These are phyloP conservation scores for Fusarium incarnatum DNA, from an alignment of 2,329 filamentous ascomycete genomes.

Conservation along the genomic window DNA sequence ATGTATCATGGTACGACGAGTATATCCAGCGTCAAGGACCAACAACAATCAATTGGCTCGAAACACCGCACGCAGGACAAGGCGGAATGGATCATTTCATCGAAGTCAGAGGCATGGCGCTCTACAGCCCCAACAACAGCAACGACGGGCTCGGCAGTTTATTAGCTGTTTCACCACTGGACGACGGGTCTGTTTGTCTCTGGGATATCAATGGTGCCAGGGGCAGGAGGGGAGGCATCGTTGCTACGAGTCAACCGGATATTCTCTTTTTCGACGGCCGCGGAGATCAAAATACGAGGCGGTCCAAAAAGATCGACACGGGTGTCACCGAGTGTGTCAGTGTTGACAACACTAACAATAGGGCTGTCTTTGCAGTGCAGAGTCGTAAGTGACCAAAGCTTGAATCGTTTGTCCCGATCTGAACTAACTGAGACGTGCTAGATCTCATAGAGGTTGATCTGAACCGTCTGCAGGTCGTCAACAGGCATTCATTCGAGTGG, in stretches of 20 bases:
- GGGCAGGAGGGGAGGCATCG: conserved; percentile 68
- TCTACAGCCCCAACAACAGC: conserved; percentile 68
- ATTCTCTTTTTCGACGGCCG: conserved; percentile 71
- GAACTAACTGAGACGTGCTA: conserved; percentile 26
- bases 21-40: conserved; percentile 85
- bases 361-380: conserved; percentile 84
- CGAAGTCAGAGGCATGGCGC: conserved; percentile 79
- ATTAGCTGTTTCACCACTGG: conserved; percentile 79
- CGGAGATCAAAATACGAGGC: conserved; percentile 57
- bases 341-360: conserved; percentile 74
- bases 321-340: conserved; percentile 85
- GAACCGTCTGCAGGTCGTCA: conserved; percentile 75
- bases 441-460: conserved; percentile 86
- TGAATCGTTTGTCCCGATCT: not conserved
- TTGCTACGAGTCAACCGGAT: conserved; percentile 73
- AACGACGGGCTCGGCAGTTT: conserved; percentile 58
- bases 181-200: conserved; percentile 87
- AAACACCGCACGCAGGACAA: conserved; percentile 65
- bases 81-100: conserved; percentile 59
- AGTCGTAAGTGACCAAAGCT: conserved; percentile 63
- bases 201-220: conserved; percentile 78
- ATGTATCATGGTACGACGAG: conserved; percentile 86
- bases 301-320: conserved; percentile 75
- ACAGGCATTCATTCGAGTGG: conserved; percentile 79
- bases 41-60: conserved; percentile 80